A percentile compares a stretch with the other conserved stretches of the same genome.
Conservation (phyloP, 2,329 filamentous ascomycete genomes). For the Fusarium sambucinum region DNA sequence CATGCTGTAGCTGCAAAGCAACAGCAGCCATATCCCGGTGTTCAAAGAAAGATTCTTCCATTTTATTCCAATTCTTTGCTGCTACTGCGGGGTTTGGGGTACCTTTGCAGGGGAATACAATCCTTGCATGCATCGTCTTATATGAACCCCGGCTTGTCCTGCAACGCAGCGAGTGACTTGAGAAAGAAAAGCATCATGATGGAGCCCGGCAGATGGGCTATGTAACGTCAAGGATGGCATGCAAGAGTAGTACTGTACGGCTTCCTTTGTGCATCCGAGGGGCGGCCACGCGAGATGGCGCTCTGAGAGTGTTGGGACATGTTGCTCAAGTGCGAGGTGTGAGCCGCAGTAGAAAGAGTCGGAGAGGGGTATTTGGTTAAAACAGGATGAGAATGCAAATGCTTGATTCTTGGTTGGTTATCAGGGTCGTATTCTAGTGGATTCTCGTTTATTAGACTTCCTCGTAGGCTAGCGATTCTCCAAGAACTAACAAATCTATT, state of each 20-base stretch:
- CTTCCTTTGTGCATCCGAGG: slow-evolving; percentile 38
- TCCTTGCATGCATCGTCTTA: slow-evolving; percentile 30
- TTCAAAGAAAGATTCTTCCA: not conserved
- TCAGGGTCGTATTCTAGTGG: not conserved
- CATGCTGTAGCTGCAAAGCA: not conserved
- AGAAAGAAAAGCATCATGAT: slow-evolving; percentile 11
- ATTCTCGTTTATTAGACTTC: not conserved
- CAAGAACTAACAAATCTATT: not conserved
- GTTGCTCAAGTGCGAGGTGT: slow-evolving; percentile 39
- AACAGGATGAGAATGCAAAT: not conserved
- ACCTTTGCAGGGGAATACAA: slow-evolving; percentile 19
- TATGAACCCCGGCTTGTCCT: slow-evolving; percentile 10
- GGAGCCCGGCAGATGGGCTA: slow-evolving; percentile 41
- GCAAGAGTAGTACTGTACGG: slow-evolving; percentile 17
- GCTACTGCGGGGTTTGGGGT: slow-evolving; percentile 23
- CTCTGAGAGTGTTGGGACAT: slow-evolving; percentile 34
- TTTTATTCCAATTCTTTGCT: not conserved
- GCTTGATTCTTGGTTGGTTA: not conserved
- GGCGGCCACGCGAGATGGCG: slow-evolving; percentile 49
- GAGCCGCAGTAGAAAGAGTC: slow-evolving; percentile 23
- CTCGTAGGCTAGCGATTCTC: not conserved
- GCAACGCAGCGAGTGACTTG: slow-evolving; percentile 11
- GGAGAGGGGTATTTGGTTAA: slow-evolving; percentile 1
- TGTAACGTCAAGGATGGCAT: slow-evolving; percentile 39
- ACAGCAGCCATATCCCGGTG: not conserved